Evolutionary conservation across 257 asterid species (phyloP).

Genomic region (Scutellaria baicalensis): DNA sequence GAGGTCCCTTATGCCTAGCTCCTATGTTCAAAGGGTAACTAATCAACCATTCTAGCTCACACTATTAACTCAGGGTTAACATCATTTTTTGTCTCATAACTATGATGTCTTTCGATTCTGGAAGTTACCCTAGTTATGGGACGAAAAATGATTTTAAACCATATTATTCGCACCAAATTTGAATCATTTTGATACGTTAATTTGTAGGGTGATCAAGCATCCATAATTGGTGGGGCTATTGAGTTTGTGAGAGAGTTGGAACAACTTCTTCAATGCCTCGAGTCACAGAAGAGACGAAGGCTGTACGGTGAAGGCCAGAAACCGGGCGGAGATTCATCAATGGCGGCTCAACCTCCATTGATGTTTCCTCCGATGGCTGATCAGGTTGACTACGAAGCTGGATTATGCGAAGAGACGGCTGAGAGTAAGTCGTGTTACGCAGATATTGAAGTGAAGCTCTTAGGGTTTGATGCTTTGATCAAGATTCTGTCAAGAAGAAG

Average conservation of each 20-base stretch:
- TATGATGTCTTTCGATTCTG: too few species aligned
- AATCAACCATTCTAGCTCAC: too few species aligned
- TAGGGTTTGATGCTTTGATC: constrained; percentile 76
- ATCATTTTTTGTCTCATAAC: too few species aligned
- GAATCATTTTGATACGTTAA: neutral
- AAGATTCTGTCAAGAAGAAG: constrained; percentile 78
- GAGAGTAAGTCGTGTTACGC: constrained; percentile 85
- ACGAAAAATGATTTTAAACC: too few species aligned
- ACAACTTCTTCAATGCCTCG: constrained; percentile 90
- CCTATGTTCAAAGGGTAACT: constrained; percentile 88
- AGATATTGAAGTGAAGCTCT: constrained; percentile 77
- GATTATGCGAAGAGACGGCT: constrained; percentile 53
- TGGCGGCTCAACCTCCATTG: constrained; percentile 22
- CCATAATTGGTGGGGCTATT: constrained; percentile 93
- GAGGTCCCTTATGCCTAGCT: constrained; percentile 93
- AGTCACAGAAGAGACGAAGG: constrained; percentile 82
- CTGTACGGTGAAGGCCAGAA: constrained; percentile 50
- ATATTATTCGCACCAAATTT: too few species aligned
- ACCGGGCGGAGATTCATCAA: constrained; percentile 34
- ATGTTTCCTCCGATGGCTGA: constrained; percentile 39
- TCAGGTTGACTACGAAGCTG: constrained; percentile 36
- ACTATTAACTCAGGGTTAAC: too few species aligned
- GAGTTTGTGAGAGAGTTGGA: constrained; percentile 89
- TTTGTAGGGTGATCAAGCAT: constrained; percentile 90
- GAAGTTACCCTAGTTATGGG: too few species aligned